Base-by-base conservation (phyloP, 495 filamentous ascomycete genomes). In the Penicillium cinerascens region DNA sequence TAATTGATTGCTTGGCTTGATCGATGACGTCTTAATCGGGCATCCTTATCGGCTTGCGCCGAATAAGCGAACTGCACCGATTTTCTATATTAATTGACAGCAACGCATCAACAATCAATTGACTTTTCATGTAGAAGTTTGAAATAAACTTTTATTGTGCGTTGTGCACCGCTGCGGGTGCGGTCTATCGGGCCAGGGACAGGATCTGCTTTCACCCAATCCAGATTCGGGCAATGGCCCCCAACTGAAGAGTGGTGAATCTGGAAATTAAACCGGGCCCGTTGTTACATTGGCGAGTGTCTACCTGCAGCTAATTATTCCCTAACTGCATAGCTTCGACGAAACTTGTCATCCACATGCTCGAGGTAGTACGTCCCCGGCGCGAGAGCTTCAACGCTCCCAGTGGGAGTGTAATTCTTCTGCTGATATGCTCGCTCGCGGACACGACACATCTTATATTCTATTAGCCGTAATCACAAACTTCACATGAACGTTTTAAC, bases 391-490 rank as follows among this genome's bases (percentile, higher is more conserved):
- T 86, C 84, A 5, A 78, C 57, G 23, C 80, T 80, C 45, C 90
- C 89, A 41, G 73, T 61, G 35, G 90, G 89, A 27, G 69, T 80
- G 69, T 84, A 93, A 69, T 78, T 63, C 71, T 89, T 92, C 75
- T 92, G 79, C 51, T 92, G 78, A 66, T 95, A 89, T 49, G 88
- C 90, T 67, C 84, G 78, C 73, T 92, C 87, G 54, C 89, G 84
- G 54, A 92, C 74, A 44, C 85, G 78, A 70, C 90, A 95, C 85
- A 92, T 90, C 88, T 89, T 38, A 10, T 16, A n/a, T n/a, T 39
- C 8, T 35, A 23, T 33, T 18, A 49, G 46, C 29, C 13, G 29
- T 13, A 33, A 13, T 13, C 4, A 2, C 29, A 33, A 3, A 10
- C 11, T 3, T 33, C 29, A 33, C 9, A 13, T 11, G n/a, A n/a